phyloP scores from a whole-genome alignment of 2,329 filamentous ascomycete species.

The Cercospora brassicicola region DNA sequence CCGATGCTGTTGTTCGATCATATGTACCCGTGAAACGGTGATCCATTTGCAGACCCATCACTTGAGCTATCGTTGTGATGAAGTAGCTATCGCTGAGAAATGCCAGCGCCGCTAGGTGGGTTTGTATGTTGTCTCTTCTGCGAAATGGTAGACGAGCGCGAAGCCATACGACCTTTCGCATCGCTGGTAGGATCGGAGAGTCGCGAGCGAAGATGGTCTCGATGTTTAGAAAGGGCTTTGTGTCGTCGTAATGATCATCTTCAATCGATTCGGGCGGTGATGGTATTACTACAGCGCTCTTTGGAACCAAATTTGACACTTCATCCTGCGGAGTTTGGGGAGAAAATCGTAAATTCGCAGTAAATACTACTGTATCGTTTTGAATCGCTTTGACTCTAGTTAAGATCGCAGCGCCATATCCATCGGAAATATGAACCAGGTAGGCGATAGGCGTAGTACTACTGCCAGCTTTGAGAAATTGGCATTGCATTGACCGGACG shows the following conservation, averaged over 20 bases:
- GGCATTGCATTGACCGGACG: not conserved
- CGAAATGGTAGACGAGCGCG: not conserved
- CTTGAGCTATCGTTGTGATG: not conserved
- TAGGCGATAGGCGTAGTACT: not conserved
- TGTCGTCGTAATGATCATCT: not conserved
- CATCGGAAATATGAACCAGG: not conserved
- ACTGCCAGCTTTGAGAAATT: not conserved
- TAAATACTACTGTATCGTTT: not conserved
- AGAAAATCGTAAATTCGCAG: not conserved
- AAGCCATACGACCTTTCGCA: not conserved
- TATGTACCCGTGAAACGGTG: not conserved
- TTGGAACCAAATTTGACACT: not conserved
- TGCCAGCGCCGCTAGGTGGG: not conserved
- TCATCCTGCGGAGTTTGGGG: not conserved
- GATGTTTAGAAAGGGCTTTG: not conserved
- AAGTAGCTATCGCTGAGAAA: not conserved
- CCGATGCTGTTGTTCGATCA: not conserved
- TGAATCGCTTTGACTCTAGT: not conserved
- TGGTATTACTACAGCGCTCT: not conserved
- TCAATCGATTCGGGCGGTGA: not conserved
- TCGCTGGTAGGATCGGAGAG: not conserved
- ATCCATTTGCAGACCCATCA: not conserved
- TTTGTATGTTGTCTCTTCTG: not conserved
- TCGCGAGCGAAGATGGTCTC: not conserved
- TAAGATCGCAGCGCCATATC: not conserved